Evolutionary conservation across 2,329 filamentous ascomycete genomes (phyloP).

Genomic region (Truncatella angustata): DNA sequence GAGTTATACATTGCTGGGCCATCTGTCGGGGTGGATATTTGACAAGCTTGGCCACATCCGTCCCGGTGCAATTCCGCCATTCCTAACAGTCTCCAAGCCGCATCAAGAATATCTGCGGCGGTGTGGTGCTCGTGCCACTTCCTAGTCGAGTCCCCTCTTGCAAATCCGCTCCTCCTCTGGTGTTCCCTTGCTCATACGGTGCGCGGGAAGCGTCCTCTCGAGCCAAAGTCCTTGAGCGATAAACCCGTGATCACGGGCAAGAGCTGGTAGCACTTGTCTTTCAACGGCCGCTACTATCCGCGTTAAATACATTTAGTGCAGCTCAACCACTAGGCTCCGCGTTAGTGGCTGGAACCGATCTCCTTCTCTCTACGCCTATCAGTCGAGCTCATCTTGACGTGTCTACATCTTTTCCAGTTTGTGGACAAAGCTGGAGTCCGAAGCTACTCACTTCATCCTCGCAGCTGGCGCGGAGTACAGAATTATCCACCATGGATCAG

Average conservation of each 20-base stretch:
- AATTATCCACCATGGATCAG: conserved; percentile 25
- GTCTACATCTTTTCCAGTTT: not conserved
- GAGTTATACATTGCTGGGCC: no score
- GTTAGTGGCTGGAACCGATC: not conserved
- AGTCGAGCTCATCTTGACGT: not conserved
- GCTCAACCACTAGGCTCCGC: conserved; percentile 8
- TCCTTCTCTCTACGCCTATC: not conserved
- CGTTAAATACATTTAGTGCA: not conserved
- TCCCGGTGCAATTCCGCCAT: not conserved
- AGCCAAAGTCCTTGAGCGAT: no score
- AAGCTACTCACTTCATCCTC: not conserved
- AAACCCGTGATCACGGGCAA: no score
- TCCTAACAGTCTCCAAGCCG: not conserved
- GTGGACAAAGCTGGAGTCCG: not conserved
- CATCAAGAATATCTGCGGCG: not conserved
- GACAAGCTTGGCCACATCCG: not conserved
- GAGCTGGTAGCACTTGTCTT: no score
- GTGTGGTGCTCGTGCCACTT: conserved; percentile 5
- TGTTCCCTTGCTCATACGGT: not conserved
- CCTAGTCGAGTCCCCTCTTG: conserved; percentile 1
- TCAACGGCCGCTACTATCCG: no score
- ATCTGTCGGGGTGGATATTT: not conserved
- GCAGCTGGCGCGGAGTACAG: conserved; percentile 18
- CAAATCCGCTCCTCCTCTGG: conserved; percentile 2
- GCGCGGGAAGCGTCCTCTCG: not conserved